phyloP scores from a whole-genome alignment of 176 grass and related monocot species.

The Cymbopogon citratus region DNA sequence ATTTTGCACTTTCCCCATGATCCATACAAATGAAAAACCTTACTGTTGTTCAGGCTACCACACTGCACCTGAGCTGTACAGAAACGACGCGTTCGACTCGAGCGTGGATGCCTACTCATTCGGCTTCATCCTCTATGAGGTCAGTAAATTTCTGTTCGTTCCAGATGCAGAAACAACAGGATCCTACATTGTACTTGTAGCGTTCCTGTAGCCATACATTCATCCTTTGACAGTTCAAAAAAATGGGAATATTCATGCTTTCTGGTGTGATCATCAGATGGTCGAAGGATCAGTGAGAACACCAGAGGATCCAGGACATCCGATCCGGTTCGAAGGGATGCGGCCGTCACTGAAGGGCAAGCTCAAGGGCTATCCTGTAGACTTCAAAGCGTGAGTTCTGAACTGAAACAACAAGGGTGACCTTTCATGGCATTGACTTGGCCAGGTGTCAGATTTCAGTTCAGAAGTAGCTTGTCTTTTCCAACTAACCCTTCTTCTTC shows the following conservation, averaged over 20 bases:
- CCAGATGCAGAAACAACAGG: background rate
- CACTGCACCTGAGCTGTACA: constrained; percentile 78
- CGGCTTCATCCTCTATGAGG: constrained; percentile 92
- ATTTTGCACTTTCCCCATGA: background rate
- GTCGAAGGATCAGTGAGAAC: constrained; percentile 56
- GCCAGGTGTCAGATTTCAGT: background rate
- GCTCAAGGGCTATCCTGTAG: constrained; percentile 67
- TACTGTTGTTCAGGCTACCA: constrained; percentile 46
- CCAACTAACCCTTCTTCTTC: background rate
- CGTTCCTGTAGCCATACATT: background rate
- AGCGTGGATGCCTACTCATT: constrained; percentile 85
- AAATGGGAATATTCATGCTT: background rate
- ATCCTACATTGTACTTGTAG: no score
- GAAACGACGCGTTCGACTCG: constrained; percentile 58
- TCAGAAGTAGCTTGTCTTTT: background rate
- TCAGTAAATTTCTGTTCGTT: constrained; percentile 1
- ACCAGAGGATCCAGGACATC: constrained; percentile 46
- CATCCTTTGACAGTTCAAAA: no score
- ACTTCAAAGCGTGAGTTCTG: constrained; percentile 81
- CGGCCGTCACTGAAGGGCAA: constrained; percentile 74
- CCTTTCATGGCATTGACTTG: background rate
- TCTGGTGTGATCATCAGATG: constrained; percentile 35
- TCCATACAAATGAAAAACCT: background rate
- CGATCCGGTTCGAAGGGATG: constrained; percentile 52
- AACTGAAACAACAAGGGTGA: background rate